A percentile compares a stretch with the other conserved stretches of the same genome.
phyloP scores from a whole-genome alignment of 2,329 filamentous ascomycete genomes.

The Didymella glomerata region DNA sequence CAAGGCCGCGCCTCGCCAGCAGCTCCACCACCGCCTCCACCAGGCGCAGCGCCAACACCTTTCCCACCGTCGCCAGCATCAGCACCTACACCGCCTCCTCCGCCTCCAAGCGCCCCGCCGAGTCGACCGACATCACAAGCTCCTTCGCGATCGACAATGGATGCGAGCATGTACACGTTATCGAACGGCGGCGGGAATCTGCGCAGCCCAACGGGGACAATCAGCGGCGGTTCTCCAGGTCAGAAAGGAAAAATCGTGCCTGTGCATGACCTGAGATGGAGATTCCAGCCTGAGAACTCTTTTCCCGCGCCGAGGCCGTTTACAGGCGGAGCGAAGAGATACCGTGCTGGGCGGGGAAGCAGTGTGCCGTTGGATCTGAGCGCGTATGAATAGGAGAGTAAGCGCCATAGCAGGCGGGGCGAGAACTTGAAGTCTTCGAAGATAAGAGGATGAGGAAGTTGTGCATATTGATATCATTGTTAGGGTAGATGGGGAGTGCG shows the following conservation, averaged over 20 bases:
- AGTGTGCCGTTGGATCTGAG: constrained; percentile 90
- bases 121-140: constrained; percentile 51
- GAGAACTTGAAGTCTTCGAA: not conserved
- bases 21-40: constrained; percentile 53
- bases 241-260: constrained; percentile 54
- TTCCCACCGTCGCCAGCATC: constrained; percentile 59
- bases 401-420: not conserved
- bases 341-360: constrained; percentile 89
- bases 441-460: not conserved
- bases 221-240: constrained; percentile 28
- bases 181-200: constrained; percentile 51
- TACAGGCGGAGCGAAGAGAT: constrained; percentile 75
- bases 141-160: constrained; percentile 69
- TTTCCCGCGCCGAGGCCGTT: constrained; percentile 89
- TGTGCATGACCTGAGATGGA: constrained; percentile 83
- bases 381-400: constrained; percentile 56
- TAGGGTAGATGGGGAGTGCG: constrained; percentile 12
- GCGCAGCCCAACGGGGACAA: constrained; percentile 35
- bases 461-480: constrained; percentile 22
- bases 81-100: constrained; percentile 44
- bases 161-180: constrained; percentile 77
- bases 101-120: constrained; percentile 43
- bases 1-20: constrained; percentile 53
- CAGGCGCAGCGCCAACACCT: constrained; percentile 60
- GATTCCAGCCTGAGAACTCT: constrained; percentile 81